Percentiles rank a stretch among this genome's conserved stretches.
These are phyloP conservation scores for Aspergillus sp. DNA, from an alignment of 2,329 filamentous ascomycete genomes.

Conservation along the genomic window DNA sequence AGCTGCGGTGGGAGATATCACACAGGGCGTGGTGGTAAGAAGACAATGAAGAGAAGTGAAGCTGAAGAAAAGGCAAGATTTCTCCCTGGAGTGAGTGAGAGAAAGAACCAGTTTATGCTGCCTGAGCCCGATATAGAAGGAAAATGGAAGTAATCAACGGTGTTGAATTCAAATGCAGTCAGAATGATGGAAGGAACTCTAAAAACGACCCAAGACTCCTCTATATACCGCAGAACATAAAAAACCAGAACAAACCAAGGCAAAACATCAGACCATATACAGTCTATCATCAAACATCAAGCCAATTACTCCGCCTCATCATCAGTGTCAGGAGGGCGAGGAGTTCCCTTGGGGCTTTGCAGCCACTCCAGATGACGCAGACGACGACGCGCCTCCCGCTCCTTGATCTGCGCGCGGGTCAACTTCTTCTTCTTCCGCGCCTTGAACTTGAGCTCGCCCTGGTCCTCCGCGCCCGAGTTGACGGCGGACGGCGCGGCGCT, in stretches of 20 bases:
- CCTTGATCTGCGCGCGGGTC: slow-evolving; percentile 94
- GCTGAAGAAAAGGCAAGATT: too few species aligned
- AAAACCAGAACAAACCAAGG: neutral
- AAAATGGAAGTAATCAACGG: too few species aligned
- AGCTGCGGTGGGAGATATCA: too few species aligned
- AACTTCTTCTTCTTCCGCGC: slow-evolving; percentile 96
- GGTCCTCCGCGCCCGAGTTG: slow-evolving; percentile 82
- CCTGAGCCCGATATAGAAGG: too few species aligned
- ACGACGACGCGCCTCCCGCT: slow-evolving; percentile 80
- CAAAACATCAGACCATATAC: neutral
- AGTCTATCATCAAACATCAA: slow-evolving; percentile 6
- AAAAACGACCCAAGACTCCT: slow-evolving; percentile 3
- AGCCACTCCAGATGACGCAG: slow-evolving; percentile 79
- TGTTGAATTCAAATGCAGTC: too few species aligned
- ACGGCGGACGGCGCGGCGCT: slow-evolving; percentile 63
- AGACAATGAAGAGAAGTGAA: too few species aligned
- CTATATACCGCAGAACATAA: slow-evolving; percentile 3
- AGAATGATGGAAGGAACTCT: neutral
- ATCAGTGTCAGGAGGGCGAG: slow-evolving; percentile 72
- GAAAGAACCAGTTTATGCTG: too few species aligned
- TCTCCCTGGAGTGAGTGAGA: too few species aligned
- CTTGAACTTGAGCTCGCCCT: slow-evolving; percentile 79
- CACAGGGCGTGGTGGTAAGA: too few species aligned
- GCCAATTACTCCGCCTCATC: slow-evolving; percentile 56
- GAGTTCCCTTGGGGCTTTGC: slow-evolving; percentile 80